Evolutionary conservation across 805 yeast species (phyloP).

Genomic region (Metschnikowia amazonensis): DNA sequence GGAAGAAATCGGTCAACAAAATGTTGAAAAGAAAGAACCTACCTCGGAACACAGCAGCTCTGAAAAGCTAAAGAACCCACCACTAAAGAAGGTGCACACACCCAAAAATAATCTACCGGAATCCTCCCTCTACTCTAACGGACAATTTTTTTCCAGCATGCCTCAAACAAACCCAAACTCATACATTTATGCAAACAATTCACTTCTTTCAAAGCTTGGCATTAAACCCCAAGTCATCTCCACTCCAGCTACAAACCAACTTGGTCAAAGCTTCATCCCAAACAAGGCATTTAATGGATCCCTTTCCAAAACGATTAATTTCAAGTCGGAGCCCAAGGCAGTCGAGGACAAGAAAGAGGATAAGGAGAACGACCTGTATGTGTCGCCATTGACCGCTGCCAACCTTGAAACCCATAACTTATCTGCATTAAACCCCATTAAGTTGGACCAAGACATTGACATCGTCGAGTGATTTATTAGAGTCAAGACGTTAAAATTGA

Average conservation of each 20-base stretch:
- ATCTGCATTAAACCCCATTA: conserved; percentile 9
- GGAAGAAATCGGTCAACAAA: background rate
- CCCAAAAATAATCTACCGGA: conserved; percentile 31
- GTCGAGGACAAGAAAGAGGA: conserved; percentile 10
- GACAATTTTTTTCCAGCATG: conserved; percentile 24
- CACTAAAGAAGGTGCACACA: conserved; percentile 16
- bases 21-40: background rate
- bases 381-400: conserved; percentile 16
- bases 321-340: background rate
- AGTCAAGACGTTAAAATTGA: background rate
- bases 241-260: conserved; percentile 22
- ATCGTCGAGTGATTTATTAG: conserved; percentile 12
- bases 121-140: conserved; percentile 32
- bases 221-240: conserved; percentile 41
- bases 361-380: conserved; percentile 8
- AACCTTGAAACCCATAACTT: conserved; percentile 19
- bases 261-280: conserved; percentile 7
- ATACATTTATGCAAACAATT: conserved; percentile 32
- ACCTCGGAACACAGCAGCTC: background rate
- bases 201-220: conserved; percentile 37
- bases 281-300: conserved; percentile 3
- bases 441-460: conserved; percentile 9
- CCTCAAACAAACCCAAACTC: conserved; percentile 23
- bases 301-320: background rate
- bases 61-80: background rate